A percentile compares a stretch with the other conserved stretches of the same genome.
Conservation (phyloP, 768 basidiomycete genomes). For the Serendipita sp. region DNA sequence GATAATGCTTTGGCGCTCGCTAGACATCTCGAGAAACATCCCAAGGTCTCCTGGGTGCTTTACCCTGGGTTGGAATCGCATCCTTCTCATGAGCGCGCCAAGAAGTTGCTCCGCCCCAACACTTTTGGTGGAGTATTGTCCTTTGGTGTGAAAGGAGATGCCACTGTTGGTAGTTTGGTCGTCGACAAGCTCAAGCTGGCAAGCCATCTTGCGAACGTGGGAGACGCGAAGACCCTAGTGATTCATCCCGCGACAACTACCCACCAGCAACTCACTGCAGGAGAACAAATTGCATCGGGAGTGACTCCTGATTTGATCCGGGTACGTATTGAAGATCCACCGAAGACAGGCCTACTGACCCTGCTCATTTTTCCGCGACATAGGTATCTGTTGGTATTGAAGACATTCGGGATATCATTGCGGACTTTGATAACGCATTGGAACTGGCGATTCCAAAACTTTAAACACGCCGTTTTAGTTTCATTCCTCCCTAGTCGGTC, state of each 20-base stretch:
- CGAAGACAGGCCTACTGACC: background rate
- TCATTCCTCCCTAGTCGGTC: too few species aligned
- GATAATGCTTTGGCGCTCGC: slow-evolving; percentile 58
- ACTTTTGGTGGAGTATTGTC: slow-evolving; percentile 58
- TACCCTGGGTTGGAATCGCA: slow-evolving; percentile 58
- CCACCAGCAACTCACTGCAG: slow-evolving; percentile 46
- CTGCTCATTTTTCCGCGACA: background rate
- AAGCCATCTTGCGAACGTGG: slow-evolving; percentile 25
- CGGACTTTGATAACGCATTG: slow-evolving; percentile 26
- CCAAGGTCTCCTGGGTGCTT: background rate
- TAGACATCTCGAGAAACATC: slow-evolving; percentile 10
- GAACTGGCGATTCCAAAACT: slow-evolving; percentile 13
- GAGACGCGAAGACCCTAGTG: slow-evolving; percentile 54
- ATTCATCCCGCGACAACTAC: slow-evolving; percentile 69
- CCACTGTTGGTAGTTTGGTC: slow-evolving; percentile 32
- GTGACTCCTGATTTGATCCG: slow-evolving; percentile 64
- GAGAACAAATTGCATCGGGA: slow-evolving; percentile 48
- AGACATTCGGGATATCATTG: slow-evolving; percentile 28
- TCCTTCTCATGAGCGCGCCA: slow-evolving; percentile 40
- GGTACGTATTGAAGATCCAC: slow-evolving; percentile 22
- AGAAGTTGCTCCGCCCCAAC: slow-evolving; percentile 35
- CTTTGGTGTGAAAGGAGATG: slow-evolving; percentile 55
- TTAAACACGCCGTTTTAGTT: background rate
- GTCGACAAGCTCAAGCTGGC: slow-evolving; percentile 59
- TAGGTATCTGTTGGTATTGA: slow-evolving; percentile 30